phyloP scores from a whole-genome alignment of 1,284 basidiomycete species.

The Ceratobasidium sp. region DNA sequence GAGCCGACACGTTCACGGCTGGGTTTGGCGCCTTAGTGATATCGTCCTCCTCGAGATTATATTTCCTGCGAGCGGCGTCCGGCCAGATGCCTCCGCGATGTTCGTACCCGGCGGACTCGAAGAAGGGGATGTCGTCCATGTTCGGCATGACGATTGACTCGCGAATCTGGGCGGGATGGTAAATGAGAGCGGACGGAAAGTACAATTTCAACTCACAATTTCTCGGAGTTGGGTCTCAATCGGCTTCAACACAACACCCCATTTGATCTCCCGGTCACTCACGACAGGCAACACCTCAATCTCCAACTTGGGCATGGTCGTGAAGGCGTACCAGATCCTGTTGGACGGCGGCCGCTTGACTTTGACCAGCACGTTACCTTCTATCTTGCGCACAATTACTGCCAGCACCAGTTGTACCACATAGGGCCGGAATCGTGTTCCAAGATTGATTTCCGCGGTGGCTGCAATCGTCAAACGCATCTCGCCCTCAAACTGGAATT shows the following conservation, averaged over 20 bases:
- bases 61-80: conserved; percentile 73
- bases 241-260: conserved; percentile 90
- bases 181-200: background rate
- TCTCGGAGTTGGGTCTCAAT: conserved; percentile 92
- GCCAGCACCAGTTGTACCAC: conserved; percentile 91
- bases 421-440: conserved; percentile 88
- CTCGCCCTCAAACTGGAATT: conserved; percentile 88
- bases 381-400: conserved; percentile 86
- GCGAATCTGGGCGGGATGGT: conserved; percentile 72
- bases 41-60: conserved; percentile 39
- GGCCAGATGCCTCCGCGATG: conserved; percentile 93
- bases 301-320: conserved; percentile 90
- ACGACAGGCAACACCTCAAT: conserved; percentile 93
- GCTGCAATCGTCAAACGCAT: conserved; percentile 91
- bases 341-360: conserved; percentile 97
- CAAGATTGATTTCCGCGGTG: conserved; percentile 79
- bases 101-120: conserved; percentile 77
- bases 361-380: conserved; percentile 91
- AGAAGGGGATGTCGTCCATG: conserved; percentile 98
- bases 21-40: conserved; percentile 39
- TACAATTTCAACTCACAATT: conserved; percentile 74
- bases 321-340: conserved; percentile 98
- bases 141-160: conserved; percentile 96
- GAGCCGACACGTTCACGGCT: conserved; percentile 17
- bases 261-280: conserved; percentile 91